phyloP scores from a whole-genome alignment of 1,284 basidiomycete species.

The Moesziomyces antarcticus region DNA sequence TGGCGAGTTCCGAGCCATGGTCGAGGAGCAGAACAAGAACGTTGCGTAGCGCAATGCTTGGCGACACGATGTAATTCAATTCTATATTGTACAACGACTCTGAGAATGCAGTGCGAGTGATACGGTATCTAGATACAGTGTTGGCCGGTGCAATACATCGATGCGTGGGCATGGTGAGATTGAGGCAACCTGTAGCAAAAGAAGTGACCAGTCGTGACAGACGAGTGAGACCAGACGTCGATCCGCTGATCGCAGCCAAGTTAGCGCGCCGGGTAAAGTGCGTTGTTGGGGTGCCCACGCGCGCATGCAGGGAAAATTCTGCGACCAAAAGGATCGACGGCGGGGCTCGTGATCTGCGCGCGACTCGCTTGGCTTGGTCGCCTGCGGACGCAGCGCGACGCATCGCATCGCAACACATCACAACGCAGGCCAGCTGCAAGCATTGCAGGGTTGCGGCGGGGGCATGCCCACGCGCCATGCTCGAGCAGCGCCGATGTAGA shows the following conservation, averaged over 20 bases:
- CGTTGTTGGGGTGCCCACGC: no score
- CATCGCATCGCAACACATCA: no score
- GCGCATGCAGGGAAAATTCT: constrained; percentile 8
- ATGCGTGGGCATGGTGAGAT: background rate
- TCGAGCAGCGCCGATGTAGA: background rate
- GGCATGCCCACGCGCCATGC: no score
- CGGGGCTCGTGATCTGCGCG: background rate
- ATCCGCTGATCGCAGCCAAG: background rate
- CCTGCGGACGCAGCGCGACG: no score
- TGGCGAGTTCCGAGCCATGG: constrained; percentile 33
- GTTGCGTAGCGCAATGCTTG: background rate
- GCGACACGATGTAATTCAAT: background rate
- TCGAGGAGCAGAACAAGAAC: constrained; percentile 24
- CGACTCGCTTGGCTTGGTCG: background rate
- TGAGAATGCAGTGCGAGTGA: background rate
- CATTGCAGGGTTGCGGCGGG: no score
- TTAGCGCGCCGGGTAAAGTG: constrained; percentile 11
- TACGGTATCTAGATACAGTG: no score
- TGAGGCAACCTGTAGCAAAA: background rate
- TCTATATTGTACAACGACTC: no score
- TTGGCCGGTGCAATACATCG: background rate
- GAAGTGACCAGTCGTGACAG: background rate
- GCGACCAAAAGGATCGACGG: background rate
- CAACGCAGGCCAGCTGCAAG: no score
- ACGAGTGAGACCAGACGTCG: background rate